Evolutionary conservation across 2,329 filamentous ascomycete genomes (phyloP).

Genomic region (Diaporthe amygdali): DNA sequence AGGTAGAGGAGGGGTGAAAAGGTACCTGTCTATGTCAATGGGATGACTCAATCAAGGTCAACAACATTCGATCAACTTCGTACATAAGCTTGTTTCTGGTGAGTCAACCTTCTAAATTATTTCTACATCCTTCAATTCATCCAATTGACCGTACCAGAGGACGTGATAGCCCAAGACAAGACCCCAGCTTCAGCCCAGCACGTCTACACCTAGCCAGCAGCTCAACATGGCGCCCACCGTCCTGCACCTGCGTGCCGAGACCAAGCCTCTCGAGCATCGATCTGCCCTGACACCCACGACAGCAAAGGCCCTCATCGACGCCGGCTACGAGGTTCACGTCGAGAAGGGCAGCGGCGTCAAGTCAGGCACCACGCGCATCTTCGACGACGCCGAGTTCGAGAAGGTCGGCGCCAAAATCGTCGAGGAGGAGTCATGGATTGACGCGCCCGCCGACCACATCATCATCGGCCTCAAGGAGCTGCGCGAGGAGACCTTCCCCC

Average conservation of each 20-base stretch:
- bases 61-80: conserved; percentile 1
- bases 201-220: not conserved
- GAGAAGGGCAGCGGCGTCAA: conserved; percentile 50
- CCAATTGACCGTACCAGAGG: conserved; percentile 15
- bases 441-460: conserved; percentile 71
- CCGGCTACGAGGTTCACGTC: conserved; percentile 71
- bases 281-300: conserved; percentile 47
- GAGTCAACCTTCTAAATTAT: not conserved
- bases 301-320: conserved; percentile 65
- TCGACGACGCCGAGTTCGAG: conserved; percentile 65
- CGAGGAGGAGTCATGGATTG: conserved; percentile 69
- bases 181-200: not conserved
- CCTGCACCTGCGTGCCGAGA: conserved; percentile 63
- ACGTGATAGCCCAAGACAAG: not conserved
- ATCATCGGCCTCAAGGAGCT: conserved; percentile 82
- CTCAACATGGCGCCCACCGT: conserved; percentile 40
- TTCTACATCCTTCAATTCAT: not conserved
- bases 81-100: conserved; percentile 2
- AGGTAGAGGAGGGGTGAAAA: not conserved
- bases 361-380: conserved; percentile 67
- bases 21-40: not conserved
- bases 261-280: conserved; percentile 63
- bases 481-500: conserved; percentile 72
- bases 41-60: conserved; percentile 8
- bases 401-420: conserved; percentile 69